phyloP scores from a whole-genome alignment of 2,329 filamentous ascomycete genomes.

The Hypoxylon rubiginosum region DNA sequence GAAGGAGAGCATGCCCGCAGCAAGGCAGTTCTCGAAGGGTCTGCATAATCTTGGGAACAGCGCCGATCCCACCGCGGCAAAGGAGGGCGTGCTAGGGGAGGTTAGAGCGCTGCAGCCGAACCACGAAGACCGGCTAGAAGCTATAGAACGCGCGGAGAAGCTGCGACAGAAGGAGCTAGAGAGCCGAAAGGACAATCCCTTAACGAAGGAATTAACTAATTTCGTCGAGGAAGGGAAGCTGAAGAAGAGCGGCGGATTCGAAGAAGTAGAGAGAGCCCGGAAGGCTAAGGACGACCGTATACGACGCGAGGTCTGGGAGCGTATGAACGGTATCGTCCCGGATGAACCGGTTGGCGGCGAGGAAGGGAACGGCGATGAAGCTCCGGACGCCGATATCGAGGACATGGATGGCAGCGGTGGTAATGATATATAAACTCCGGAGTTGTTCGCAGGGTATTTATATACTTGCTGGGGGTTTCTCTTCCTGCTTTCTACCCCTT shows the following conservation, averaged over 20 bases:
- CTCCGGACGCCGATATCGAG: slow-evolving; percentile 4
- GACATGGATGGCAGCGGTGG: not conserved
- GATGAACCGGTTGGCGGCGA: slow-evolving; percentile 59
- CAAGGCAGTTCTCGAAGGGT: slow-evolving; percentile 67
- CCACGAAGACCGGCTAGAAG: slow-evolving; percentile 91
- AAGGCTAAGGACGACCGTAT: slow-evolving; percentile 89
- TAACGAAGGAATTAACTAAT: slow-evolving; percentile 85
- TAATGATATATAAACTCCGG: slow-evolving; percentile 34
- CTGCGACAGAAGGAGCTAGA: slow-evolving; percentile 89
- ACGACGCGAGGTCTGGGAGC: slow-evolving; percentile 81
- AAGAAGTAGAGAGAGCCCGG: slow-evolving; percentile 89
- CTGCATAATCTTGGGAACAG: slow-evolving; percentile 67
- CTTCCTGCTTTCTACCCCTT: not conserved
- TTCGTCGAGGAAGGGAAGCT: slow-evolving; percentile 93
- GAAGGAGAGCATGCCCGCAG: slow-evolving; percentile 73
- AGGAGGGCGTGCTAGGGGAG: slow-evolving; percentile 92
- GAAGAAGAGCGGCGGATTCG: slow-evolving; percentile 95
- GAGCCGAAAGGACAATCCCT: slow-evolving; percentile 77
- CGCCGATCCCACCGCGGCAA: slow-evolving; percentile 81
- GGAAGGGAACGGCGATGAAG: slow-evolving; percentile 45
- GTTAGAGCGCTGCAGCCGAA: slow-evolving; percentile 94
- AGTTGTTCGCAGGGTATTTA: slow-evolving; percentile 23
- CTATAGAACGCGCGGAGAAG: slow-evolving; percentile 97
- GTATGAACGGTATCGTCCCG: slow-evolving; percentile 69
- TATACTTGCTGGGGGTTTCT: slow-evolving; percentile 6